A percentile compares a stretch with the other conserved stretches of the same genome.
phyloP scores from a whole-genome alignment of 116 monocot genomes.

The Zostera marina region DNA sequence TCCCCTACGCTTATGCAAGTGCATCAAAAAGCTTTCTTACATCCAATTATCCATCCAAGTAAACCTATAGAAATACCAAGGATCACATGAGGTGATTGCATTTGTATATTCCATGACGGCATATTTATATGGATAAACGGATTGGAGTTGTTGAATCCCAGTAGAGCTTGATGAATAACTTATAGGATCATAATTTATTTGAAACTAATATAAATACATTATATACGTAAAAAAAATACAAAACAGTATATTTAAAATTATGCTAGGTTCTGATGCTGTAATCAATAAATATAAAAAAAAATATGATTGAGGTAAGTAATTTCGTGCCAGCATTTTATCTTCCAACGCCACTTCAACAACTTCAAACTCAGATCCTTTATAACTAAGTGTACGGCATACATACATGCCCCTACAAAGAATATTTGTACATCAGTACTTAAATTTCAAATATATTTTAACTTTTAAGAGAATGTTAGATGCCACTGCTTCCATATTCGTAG shows the following conservation, averaged over 20 bases:
- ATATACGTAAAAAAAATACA: neutral
- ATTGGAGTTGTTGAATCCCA: neutral
- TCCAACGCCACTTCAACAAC: conserved; percentile 80
- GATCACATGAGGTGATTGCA: too few relatives aligned
- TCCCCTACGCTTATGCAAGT: too few relatives aligned
- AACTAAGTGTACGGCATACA: conserved; percentile 91
- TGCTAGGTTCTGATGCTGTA: neutral
- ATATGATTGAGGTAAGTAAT: neutral
- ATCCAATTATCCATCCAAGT: too few relatives aligned
- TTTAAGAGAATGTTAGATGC: neutral
- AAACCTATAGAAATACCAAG: too few relatives aligned
- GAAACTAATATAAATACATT: neutral
- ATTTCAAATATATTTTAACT: neutral
- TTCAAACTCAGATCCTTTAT: conserved; percentile 88
- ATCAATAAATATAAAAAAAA: neutral
- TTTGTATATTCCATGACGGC: too few relatives aligned
- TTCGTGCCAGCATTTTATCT: conserved; percentile 78
- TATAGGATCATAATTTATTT: neutral
- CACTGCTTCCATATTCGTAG: neutral
- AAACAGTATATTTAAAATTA: neutral
- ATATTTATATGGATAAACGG: too few relatives aligned
- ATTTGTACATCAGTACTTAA: conserved; percentile 5
- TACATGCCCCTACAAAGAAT: conserved; percentile 79
- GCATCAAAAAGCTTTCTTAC: too few relatives aligned
- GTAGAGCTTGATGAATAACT: neutral